Conservation (phyloP, 257 asterid genomes). For the Datura wrightii region DNA sequence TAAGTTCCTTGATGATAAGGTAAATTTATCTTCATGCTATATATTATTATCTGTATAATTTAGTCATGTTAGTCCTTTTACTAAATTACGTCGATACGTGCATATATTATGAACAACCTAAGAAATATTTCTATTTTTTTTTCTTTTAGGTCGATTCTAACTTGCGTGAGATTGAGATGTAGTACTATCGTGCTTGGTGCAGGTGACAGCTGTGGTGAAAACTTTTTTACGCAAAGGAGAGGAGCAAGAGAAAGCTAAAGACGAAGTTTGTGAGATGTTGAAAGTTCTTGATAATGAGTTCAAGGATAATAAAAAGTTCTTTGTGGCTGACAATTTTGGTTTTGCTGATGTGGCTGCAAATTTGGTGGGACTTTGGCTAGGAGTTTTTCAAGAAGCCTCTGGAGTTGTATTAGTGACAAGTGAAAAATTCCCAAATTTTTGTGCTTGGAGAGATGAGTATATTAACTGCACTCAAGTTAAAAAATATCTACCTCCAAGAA, state of each 20-base stretch:
- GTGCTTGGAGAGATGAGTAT: not conserved
- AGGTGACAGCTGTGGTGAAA: not conserved
- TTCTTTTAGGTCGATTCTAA: not conserved
- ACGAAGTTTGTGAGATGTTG: slow-evolving; percentile 15
- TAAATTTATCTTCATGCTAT: not conserved
- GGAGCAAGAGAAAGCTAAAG: slow-evolving; percentile 30
- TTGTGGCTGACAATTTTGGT: not conserved
- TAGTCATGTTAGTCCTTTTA: not conserved
- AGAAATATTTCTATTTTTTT: not conserved
- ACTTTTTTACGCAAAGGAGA: not conserved
- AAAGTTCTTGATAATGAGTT: not conserved
- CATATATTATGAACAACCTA: not conserved
- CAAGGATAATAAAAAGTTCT: not conserved
- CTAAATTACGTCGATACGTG: not conserved
- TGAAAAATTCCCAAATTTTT: not conserved
- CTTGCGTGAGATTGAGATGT: not conserved
- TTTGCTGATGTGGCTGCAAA: not conserved
- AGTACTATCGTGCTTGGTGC: not conserved
- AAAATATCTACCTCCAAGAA: not conserved
- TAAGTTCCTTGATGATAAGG: not conserved
- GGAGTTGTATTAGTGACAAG: not conserved
- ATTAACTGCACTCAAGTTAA: not conserved
- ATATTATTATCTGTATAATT: not conserved
- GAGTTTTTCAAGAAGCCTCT: not conserved
- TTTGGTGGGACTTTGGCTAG: not conserved